A percentile compares a stretch with the other conserved stretches of the same genome.
phyloP scores from a whole-genome alignment of 2,329 filamentous ascomycete genomes.

The Dactylellina leptospora region DNA sequence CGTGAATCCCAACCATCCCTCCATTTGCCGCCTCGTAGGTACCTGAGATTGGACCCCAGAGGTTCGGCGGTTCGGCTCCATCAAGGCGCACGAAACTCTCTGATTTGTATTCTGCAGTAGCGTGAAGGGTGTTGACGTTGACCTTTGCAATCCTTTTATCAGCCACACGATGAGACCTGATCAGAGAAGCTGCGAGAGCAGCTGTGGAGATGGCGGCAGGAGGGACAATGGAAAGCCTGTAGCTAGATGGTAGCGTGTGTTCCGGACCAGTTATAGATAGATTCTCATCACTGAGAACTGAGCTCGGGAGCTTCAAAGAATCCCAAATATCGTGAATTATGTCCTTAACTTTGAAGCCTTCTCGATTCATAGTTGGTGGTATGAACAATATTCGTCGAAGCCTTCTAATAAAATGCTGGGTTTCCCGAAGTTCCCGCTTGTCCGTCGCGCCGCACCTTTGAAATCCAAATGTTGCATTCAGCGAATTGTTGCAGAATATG shows the following conservation, averaged over 20 bases:
- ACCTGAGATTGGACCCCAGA: constrained; percentile 64
- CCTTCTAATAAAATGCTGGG: background rate
- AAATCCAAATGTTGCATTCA: background rate
- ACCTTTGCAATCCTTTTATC: constrained; percentile 59
- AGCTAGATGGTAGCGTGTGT: constrained; percentile 35
- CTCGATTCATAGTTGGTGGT: constrained; percentile 12
- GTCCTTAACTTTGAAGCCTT: constrained; percentile 1
- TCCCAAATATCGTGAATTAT: constrained; percentile 38
- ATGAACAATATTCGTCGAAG: background rate
- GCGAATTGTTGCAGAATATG: background rate
- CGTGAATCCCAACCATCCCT: constrained; percentile 67
- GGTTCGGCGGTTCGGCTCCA: constrained; percentile 41
- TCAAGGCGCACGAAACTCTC: constrained; percentile 58
- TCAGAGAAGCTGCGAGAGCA: constrained; percentile 64
- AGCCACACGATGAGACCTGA: constrained; percentile 60
- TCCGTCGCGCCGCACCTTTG: background rate
- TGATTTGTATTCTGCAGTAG: constrained; percentile 66
- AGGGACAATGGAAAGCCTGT: constrained; percentile 30
- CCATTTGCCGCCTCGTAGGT: constrained; percentile 64
- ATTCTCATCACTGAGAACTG: constrained; percentile 7
- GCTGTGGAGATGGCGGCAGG: constrained; percentile 63
- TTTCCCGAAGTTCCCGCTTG: background rate
- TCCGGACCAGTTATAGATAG: constrained; percentile 32
- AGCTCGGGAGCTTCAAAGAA: constrained; percentile 20
- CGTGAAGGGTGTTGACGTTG: constrained; percentile 63